Percentiles rank a stretch among this genome's conserved stretches.
These are phyloP conservation scores for Fusarium illudens DNA, from an alignment of 2,329 filamentous ascomycete genomes.

Conservation along the genomic window DNA sequence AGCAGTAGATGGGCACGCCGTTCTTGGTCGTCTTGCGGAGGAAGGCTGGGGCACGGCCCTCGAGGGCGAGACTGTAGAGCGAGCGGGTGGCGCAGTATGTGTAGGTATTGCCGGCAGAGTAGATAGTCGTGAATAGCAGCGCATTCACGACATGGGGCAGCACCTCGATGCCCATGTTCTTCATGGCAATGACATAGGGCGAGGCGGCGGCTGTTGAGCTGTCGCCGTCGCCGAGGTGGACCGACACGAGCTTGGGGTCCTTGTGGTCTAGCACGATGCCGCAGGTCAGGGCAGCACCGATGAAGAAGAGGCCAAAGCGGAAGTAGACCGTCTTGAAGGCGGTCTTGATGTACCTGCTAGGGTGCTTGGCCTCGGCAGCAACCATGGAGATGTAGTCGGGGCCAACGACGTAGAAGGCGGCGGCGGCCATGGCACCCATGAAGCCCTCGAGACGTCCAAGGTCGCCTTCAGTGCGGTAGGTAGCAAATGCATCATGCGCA, in stretches of 20 bases:
- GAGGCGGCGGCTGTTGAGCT: constrained; percentile 20
- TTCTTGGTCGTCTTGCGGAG: constrained; percentile 62
- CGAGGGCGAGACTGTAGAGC: constrained; percentile 63
- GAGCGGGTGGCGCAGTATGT: constrained; percentile 60
- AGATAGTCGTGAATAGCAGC: constrained; percentile 54
- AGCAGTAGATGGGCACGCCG: constrained; percentile 64
- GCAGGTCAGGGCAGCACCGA: constrained; percentile 56
- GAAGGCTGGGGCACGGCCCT: constrained; percentile 60
- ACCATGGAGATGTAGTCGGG: constrained; percentile 38
- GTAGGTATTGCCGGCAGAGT: constrained; percentile 49
- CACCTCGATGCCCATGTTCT: constrained; percentile 48
- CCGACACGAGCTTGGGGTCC: constrained; percentile 12
- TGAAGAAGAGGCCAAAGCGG: constrained; percentile 76
- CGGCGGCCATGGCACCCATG: constrained; percentile 23
- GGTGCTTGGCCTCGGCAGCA: constrained; percentile 44
- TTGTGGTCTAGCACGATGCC: constrained; percentile 18
- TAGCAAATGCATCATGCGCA: constrained; percentile 22
- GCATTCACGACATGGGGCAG: constrained; percentile 62
- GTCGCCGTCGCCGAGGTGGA: constrained; percentile 9
- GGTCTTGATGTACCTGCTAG: constrained; percentile 70
- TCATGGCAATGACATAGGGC: constrained; percentile 36
- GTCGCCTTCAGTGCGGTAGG: constrained; percentile 22
- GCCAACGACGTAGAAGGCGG: constrained; percentile 31
- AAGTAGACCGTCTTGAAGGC: constrained; percentile 81
- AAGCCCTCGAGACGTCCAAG: constrained; percentile 31